phyloP scores from a whole-genome alignment of 306 rosid genomes.

The Phaseolus lunatus region DNA sequence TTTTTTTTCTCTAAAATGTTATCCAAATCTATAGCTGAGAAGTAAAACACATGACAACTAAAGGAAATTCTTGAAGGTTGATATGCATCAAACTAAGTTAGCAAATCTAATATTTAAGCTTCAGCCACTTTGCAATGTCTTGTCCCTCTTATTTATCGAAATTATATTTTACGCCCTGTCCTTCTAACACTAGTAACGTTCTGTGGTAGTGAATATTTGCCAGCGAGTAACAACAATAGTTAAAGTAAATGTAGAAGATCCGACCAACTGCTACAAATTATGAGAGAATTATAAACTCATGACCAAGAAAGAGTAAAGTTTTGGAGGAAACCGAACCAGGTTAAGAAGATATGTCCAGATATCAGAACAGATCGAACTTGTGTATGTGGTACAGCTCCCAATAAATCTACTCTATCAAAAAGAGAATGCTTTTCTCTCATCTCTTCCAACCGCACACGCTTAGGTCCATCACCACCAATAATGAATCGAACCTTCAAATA shows the following conservation, averaged over 20 bases:
- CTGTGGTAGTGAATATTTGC: constrained; percentile 12
- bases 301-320: neutral
- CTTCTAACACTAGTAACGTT: constrained; percentile 5
- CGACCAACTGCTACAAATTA: constrained; percentile 24
- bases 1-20: constrained; percentile 5
- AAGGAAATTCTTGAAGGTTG: neutral
- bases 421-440: constrained; percentile 91
- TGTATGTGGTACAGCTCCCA: constrained; percentile 89
- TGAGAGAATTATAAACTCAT: constrained; percentile 3
- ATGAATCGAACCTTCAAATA: constrained; percentile 76
- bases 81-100: constrained; percentile 19
- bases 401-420: constrained; percentile 81
- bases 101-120: constrained; percentile 18
- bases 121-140: neutral
- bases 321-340: constrained; percentile 58
- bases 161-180: neutral
- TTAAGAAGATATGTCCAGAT: constrained; percentile 86
- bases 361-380: constrained; percentile 76
- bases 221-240: constrained; percentile 9
- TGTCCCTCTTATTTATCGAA: neutral
- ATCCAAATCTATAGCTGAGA: constrained; percentile 8
- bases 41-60: neutral
- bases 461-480: constrained; percentile 91
- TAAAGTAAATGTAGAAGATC: constrained; percentile 10
- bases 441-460: constrained; percentile 86